A percentile compares a stretch with the other conserved stretches of the same genome.
These are phyloP conservation scores for Fusarium udum DNA, from an alignment of 2,329 filamentous ascomycete genomes.

Conservation along the genomic window DNA sequence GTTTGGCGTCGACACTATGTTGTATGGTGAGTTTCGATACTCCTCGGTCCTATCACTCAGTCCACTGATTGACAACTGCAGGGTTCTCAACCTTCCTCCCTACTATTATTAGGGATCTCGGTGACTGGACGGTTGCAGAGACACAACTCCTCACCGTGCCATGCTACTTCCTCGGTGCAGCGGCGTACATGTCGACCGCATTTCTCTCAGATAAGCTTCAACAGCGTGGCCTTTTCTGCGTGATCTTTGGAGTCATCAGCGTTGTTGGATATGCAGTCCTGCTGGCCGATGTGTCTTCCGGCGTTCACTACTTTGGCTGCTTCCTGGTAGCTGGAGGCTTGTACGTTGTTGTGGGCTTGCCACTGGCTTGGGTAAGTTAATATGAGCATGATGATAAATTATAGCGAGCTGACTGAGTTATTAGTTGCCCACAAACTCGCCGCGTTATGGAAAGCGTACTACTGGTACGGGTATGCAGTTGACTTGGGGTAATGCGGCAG, in stretches of 20 bases:
- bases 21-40: slow-evolving; percentile 62
- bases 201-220: slow-evolving; percentile 74
- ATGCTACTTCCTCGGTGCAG: slow-evolving; percentile 77
- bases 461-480: slow-evolving; percentile 77
- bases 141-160: slow-evolving; percentile 82
- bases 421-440: slow-evolving; percentile 70
- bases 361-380: slow-evolving; percentile 61
- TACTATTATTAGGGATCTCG: slow-evolving; percentile 78
- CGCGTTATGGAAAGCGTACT: slow-evolving; percentile 79
- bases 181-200: slow-evolving; percentile 73
- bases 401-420: background rate
- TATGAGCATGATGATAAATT: background rate
- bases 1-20: slow-evolving; percentile 79
- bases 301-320: slow-evolving; percentile 78
- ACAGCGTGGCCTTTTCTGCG: slow-evolving; percentile 70
- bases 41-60: background rate
- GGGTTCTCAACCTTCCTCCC: slow-evolving; percentile 82
- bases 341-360: slow-evolving; percentile 68
- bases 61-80: slow-evolving; percentile 30
- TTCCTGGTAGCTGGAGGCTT: slow-evolving; percentile 79
- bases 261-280: slow-evolving; percentile 76
- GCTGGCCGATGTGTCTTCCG: slow-evolving; percentile 66
- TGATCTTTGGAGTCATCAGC: slow-evolving; percentile 69
- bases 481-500: slow-evolving; percentile 74
- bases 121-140: slow-evolving; percentile 68